phyloP scores from a whole-genome alignment of 2,329 filamentous ascomycete species.

The Cadophora sp. region DNA sequence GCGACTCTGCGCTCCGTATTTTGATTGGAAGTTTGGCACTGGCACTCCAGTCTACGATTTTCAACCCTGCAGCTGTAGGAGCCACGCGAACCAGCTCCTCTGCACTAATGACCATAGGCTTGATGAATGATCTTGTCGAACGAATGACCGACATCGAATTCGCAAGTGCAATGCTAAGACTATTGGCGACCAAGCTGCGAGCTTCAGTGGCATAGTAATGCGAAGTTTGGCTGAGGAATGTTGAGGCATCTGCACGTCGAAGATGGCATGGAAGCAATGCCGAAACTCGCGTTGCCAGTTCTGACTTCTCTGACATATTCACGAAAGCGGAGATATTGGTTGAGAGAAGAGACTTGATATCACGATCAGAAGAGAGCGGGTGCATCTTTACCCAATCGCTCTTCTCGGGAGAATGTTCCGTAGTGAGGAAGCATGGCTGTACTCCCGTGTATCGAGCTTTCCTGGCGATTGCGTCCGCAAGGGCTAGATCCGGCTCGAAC shows the following conservation, averaged over 20 bases:
- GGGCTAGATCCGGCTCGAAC: constrained; percentile 11
- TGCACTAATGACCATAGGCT: background rate
- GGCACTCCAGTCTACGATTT: constrained; percentile 22
- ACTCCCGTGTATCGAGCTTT: constrained; percentile 9
- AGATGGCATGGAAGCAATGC: constrained; percentile 7
- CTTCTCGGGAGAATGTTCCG: background rate
- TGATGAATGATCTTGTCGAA: background rate
- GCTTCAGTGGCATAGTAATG: background rate
- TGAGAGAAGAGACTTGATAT: constrained; percentile 4
- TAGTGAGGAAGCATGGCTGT: constrained; percentile 17
- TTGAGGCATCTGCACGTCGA: background rate
- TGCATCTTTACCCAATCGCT: constrained; percentile 1
- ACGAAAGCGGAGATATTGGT: constrained; percentile 9
- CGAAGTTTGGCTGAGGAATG: background rate
- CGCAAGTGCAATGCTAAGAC: constrained; percentile 16
- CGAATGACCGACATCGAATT: constrained; percentile 17
- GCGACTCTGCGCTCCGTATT: constrained; percentile 7
- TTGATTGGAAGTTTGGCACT: background rate
- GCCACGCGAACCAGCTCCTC: background rate
- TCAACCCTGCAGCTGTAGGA: background rate
- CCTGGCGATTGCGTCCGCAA: constrained; percentile 12
- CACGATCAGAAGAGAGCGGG: constrained; percentile 14
- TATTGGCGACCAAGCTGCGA: background rate
- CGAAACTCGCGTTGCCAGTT: background rate
- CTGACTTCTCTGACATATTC: constrained; percentile 9